Evolutionary conservation across 495 filamentous ascomycete species (phyloP), one percentile per base, ranked within the genome.

Genomic region (Aspergillus haitiensis): DNA sequence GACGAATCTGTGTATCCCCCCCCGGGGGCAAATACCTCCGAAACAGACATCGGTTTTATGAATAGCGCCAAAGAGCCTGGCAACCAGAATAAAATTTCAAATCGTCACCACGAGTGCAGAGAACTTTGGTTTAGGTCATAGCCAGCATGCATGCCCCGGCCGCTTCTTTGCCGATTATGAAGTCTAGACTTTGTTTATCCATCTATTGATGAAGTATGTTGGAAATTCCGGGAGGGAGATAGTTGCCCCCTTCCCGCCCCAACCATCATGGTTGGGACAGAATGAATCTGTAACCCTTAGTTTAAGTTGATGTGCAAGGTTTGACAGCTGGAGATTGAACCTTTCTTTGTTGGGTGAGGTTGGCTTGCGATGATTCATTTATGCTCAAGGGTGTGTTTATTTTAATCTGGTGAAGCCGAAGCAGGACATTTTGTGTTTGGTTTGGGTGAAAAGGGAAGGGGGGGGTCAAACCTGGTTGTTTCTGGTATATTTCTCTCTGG

Each of bases 91-190:
- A 35, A 35, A 55, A 6, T 72, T 72, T 40, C 81, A 82, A 53
- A 61, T 82, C 32, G 78, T 79, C 5, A 71, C 71, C 33, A 80
- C 82, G 0, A 76, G 70, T 31, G 49, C 64, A n/a, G 70, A 79
- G 27, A 70, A 77, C 55, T 68, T 78, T 6, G 67, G 63, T 0
- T 85, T 82, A 55, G 81, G 82, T 0, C 71, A 78, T 50, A 82
- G 82, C 7, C 53, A 69, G 37, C 80, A 86, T 54, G 82, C 85
- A 0, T 84, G 81, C 54, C 79, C 81, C 6, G 82, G 82, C 0
- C 69, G 82, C 11, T 81, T 83, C 65, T 82, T 84, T 55, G 82
- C 81, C 2, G 64, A 69, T 2, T 72, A 75, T 45, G 78, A 82
- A 68, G 64, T 77, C 34, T 84, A 85, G 59, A 74, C 81, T 55